Conservation (phyloP, 1,139 yeast species). For the Hemisphaericaspora xylanilytica region DNA sequence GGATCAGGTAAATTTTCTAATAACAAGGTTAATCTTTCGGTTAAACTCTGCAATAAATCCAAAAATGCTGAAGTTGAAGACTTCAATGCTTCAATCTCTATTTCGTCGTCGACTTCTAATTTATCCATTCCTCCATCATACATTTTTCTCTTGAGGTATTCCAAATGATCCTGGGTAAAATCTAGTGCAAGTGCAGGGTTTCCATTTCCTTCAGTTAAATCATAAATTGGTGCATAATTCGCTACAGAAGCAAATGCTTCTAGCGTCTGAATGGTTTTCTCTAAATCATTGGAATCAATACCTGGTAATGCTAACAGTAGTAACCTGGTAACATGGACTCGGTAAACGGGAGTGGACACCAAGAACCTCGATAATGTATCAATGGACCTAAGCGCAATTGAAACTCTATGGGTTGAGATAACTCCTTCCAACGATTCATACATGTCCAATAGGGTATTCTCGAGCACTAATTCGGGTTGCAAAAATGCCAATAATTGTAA, state of each 20-base stretch:
- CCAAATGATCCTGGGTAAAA: slow-evolving; percentile 65
- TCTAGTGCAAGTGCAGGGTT: slow-evolving; percentile 66
- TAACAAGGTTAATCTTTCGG: slow-evolving; percentile 60
- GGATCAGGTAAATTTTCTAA: slow-evolving; percentile 78
- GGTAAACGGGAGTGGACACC: slow-evolving; percentile 60
- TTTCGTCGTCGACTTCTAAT: slow-evolving; percentile 37
- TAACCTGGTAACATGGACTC: slow-evolving; percentile 78
- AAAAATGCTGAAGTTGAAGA: slow-evolving; percentile 77
- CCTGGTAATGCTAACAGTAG: slow-evolving; percentile 73
- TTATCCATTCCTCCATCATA: slow-evolving; percentile 18
- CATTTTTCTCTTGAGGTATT: slow-evolving; percentile 40
- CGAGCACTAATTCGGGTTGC: slow-evolving; percentile 60
- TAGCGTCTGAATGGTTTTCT: slow-evolving; percentile 67
- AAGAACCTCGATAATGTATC: slow-evolving; percentile 67
- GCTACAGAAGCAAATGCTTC: slow-evolving; percentile 72
- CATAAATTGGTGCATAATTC: slow-evolving; percentile 68
- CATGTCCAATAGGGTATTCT: slow-evolving; percentile 65
- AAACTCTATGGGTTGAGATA: slow-evolving; percentile 78
- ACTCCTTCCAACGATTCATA: slow-evolving; percentile 83
- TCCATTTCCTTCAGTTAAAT: slow-evolving; percentile 42
- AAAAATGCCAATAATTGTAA: slow-evolving; percentile 65
- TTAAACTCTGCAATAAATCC: slow-evolving; percentile 55
- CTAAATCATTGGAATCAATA: slow-evolving; percentile 84
- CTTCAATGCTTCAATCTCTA: slow-evolving; percentile 56
- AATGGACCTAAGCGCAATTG: slow-evolving; percentile 68